Base-by-base conservation (phyloP, 148 eudicot genomes). In the Drosera capensis region DNA sequence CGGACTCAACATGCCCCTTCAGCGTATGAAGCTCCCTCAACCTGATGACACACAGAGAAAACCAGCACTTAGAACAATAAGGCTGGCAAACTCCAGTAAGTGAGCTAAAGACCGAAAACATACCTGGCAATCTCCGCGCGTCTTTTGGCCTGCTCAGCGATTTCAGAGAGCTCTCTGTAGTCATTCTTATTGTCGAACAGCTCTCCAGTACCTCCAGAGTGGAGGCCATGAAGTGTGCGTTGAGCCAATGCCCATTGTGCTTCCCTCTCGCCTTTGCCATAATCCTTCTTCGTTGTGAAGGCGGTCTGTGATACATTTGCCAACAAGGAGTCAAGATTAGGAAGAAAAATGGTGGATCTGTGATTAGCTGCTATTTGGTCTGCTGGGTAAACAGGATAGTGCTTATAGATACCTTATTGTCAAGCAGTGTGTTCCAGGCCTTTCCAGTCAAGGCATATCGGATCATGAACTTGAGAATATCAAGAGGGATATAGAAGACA, bases 101-200 rank as follows among this genome's bases (percentile, higher is more conserved):
- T n/a, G 41, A 25, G 2, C 25, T 28, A 43, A n/a, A 34, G 20
- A 34, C 2, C 38, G 8, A 7, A 30, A 6, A 34, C 11, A 34
- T 34, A 34, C 11, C 14, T 34, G 14, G 38, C 60, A n/a, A n/a
- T n/a, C n/a, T n/a, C n/a, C n/a, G n/a, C n/a, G n/a, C n/a, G n/a
- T n/a, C n/a, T n/a, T n/a, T 77, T 81, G 41, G 92, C 92, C 59
- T 77, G 92, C 47, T 77, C 92, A 21, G 92, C 92, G 5, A 81
- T 70, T 47, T 81, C 81, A 37, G 78, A 63, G 62, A 77, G 38
- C 46, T 81, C 92, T 7, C 74, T 42, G 58, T 77, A 80, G 66
- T n/a, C n/a, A n/a, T 49, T 74, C 51, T 77, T 77, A 30, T 81
- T 85, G 15, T 47, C 45, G 20, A 67, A 64, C 1, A 66, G 9